phyloP scores from a whole-genome alignment of 2,329 filamentous ascomycete species.

The Aspergillus sp. region DNA sequence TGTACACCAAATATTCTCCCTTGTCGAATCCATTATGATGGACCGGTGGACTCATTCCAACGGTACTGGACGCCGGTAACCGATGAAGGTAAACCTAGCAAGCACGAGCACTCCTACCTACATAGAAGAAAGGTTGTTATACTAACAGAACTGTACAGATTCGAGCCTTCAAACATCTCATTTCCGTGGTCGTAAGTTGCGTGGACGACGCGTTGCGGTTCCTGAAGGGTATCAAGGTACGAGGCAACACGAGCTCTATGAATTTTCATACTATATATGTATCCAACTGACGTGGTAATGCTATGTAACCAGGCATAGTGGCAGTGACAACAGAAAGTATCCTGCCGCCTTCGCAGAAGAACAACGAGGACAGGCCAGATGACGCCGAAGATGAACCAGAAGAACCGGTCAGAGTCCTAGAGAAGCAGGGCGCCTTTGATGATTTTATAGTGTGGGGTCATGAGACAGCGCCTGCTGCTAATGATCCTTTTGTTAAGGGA shows the following conservation, averaged over 20 bases:
- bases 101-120: not conserved
- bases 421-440: constrained; percentile 61
- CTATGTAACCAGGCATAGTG: constrained; percentile 45
- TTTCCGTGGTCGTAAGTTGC: constrained; percentile 72
- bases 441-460: constrained; percentile 78
- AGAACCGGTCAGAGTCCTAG: constrained; percentile 50
- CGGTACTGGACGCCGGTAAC: constrained; percentile 62
- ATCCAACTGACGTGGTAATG: too few relatives aligned
- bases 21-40: constrained; percentile 71
- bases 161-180: constrained; percentile 48
- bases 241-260: not conserved
- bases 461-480: constrained; percentile 55
- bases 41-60: constrained; percentile 54
- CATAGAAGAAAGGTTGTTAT: not conserved
- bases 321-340: constrained; percentile 41
- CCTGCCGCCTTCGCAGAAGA: constrained; percentile 17
- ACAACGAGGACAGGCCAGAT: constrained; percentile 37
- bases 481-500: constrained; percentile 64
- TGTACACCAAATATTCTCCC: constrained; percentile 66
- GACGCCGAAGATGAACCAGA: constrained; percentile 39
- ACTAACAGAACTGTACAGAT: constrained; percentile 8
- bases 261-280: too few relatives aligned
- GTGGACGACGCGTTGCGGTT: constrained; percentile 57
- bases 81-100: constrained; percentile 28
- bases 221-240: constrained; percentile 61